Base-by-base conservation (phyloP, 768 basidiomycete species). In the Mrakia gelida region DNA sequence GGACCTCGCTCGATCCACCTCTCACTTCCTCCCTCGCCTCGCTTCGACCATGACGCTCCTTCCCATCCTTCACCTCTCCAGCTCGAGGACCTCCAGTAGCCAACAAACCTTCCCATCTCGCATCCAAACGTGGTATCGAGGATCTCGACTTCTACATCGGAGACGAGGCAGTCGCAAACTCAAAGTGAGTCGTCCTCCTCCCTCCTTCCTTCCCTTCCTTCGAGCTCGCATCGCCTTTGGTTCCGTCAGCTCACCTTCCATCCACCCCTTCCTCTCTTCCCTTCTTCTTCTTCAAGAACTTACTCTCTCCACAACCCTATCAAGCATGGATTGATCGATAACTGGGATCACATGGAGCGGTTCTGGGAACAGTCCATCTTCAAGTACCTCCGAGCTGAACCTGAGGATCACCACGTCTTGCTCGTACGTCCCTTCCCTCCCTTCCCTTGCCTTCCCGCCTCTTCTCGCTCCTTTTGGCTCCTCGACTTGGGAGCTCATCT, bases 341-440 rank as follows among this genome's bases (percentile, higher is more conserved):
- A 81, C 73, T 95, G 94, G 94, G 94, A 95, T 84, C 90, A 97
- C 81, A 98, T 98, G 95, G 96, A 98, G 84, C 88, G 95, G 41
- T 98, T 95, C 86, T 99, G 97, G 97, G 95, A 97, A 85, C 96
- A 99, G 87, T 93, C 92, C 80, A 98, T 98, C 88, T 99, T 98
- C 90, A 98, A 99, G 86, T 98, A 98, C 86, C 88, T 99, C 79
- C 89, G 96, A 76, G 95, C 95, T 11, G 97, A 99, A 85, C 97
- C 97, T 21, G 97, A 98, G 86, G 96, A 98, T 86, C 97, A 98
- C 85, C 92, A 98, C 85, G 98, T 99, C 86, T 89, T 98, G 71
- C 86, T 99, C 83, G 96, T 98, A 81, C 84, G 95, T 76, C 52
- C 18, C 38, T 13, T 28, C 34, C 32, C 13, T 49, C 38, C 43